phyloP scores from a whole-genome alignment of 768 basidiomycete species.

The Agaricus blazei region DNA sequence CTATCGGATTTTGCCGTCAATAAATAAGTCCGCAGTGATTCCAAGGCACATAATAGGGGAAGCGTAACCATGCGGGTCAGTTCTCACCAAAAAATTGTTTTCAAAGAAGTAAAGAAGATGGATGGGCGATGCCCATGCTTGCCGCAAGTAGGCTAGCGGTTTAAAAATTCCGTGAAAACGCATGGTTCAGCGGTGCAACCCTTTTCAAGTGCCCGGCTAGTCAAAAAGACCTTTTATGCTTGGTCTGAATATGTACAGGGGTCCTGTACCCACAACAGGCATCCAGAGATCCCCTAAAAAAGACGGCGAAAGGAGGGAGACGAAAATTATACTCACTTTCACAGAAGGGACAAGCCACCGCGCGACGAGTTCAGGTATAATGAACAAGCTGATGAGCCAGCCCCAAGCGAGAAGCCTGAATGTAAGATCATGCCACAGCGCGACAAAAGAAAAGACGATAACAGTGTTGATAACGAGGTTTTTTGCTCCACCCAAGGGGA shows the following conservation, averaged over 20 bases:
- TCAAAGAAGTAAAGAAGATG: background rate
- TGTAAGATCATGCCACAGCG: conserved; percentile 94
- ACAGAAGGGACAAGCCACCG: conserved; percentile 52
- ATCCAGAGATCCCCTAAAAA: background rate
- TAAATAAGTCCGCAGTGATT: background rate
- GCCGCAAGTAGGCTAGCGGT: background rate
- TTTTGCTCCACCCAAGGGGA: conserved; percentile 79
- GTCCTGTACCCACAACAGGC: background rate
- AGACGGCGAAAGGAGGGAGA: background rate
- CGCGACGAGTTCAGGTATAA: conserved; percentile 78
- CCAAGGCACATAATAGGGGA: background rate
- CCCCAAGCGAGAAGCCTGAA: conserved; percentile 91
- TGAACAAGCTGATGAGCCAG: conserved; percentile 90
- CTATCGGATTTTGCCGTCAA: conserved; percentile 30
- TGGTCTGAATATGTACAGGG: too few relatives aligned
- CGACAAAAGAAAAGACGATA: conserved; percentile 92
- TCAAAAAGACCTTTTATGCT: too few relatives aligned
- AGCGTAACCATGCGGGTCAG: too few relatives aligned
- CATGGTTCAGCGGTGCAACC: too few relatives aligned
- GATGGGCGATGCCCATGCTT: background rate
- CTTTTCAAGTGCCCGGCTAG: too few relatives aligned
- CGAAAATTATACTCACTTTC: conserved; percentile 42
- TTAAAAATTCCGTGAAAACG: too few relatives aligned
- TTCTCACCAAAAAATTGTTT: background rate
- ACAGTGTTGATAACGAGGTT: conserved; percentile 55